A percentile compares a stretch with the other conserved stretches of the same genome.
phyloP scores from a whole-genome alignment of 116 monocot genomes.

The Phalaenopsis hybrid region DNA sequence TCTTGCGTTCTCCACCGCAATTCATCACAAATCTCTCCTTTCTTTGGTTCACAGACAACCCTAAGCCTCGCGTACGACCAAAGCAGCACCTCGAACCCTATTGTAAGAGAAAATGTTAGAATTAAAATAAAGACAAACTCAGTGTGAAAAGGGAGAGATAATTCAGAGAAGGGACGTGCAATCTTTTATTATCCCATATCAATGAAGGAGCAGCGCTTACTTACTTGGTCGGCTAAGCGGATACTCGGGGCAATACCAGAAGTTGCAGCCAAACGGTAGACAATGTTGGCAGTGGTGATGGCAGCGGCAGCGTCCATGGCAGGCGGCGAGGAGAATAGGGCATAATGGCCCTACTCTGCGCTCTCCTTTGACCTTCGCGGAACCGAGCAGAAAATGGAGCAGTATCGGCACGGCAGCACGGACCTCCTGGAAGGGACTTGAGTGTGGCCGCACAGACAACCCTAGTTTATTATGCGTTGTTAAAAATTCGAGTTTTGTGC shows the following conservation, averaged over 20 bases:
- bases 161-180: not conserved
- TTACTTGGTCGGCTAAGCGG: not conserved
- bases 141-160: not conserved
- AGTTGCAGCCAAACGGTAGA: not conserved
- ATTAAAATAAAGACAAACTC: conserved; percentile 1
- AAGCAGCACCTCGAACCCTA: conserved; percentile 3
- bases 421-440: too few species aligned
- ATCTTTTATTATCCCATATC: not conserved
- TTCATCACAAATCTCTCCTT: conserved; percentile 12
- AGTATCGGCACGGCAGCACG: too few species aligned
- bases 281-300: not conserved
- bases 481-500: too few species aligned
- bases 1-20: conserved; percentile 5
- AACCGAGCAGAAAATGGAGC: too few species aligned
- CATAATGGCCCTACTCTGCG: too few species aligned
- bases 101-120: not conserved
- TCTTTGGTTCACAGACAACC: not conserved
- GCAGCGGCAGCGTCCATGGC: not conserved
- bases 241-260: not conserved
- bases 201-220: not conserved
- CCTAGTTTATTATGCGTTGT: too few species aligned
- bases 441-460: too few species aligned
- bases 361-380: too few species aligned
- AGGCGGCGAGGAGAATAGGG: not conserved
- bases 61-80: not conserved